Evolutionary conservation across 306 rosid genomes (phyloP).

Genomic region (Adenanthera pavonina): DNA sequence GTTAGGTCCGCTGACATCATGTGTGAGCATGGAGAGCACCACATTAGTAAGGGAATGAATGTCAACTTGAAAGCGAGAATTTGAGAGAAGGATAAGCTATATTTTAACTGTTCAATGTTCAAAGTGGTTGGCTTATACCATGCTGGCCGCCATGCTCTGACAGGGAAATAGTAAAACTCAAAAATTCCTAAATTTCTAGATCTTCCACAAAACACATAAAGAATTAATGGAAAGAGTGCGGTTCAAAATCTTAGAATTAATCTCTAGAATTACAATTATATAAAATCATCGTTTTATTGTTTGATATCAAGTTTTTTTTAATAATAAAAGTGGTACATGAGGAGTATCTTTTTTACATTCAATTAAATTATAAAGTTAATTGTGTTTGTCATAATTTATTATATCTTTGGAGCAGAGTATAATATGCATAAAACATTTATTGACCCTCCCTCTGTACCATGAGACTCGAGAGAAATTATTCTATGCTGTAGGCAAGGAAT

Average conservation of each 20-base stretch:
- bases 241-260: too few species aligned
- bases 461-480: too few species aligned
- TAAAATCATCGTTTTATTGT: background rate
- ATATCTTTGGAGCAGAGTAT: background rate
- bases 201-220: background rate
- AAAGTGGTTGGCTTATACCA: background rate
- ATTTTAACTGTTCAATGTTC: slow-evolving; percentile 13
- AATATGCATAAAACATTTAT: background rate
- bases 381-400: background rate
- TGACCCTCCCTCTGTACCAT: too few species aligned
- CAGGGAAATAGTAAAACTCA: background rate
- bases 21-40: slow-evolving; percentile 13
- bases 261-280: background rate
- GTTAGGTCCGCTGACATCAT: slow-evolving; percentile 34
- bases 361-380: background rate
- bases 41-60: slow-evolving; percentile 34
- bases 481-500: too few species aligned
- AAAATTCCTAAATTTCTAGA: background rate
- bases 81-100: slow-evolving; percentile 38
- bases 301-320: background rate
- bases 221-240: too few species aligned
- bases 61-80: slow-evolving; percentile 44
- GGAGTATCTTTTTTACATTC: background rate
- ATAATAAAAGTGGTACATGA: background rate
- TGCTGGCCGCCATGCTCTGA: background rate